phyloP scores from a whole-genome alignment of 257 asterid genomes.

The Solanum appendiculatum region DNA sequence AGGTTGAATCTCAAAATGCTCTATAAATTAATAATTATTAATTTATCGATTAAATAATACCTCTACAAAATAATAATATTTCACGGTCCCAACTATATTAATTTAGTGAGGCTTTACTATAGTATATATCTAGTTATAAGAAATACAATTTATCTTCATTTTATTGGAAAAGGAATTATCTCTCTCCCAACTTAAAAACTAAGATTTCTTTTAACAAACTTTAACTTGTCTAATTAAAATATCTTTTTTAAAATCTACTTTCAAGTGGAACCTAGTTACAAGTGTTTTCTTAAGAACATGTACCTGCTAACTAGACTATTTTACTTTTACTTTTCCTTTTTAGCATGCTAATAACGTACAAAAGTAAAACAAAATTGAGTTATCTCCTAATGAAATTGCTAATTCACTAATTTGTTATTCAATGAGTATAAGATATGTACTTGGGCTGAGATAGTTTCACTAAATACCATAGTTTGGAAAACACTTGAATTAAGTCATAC shows the following conservation, averaged over 20 bases:
- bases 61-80: too few relatives aligned
- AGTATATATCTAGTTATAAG: neutral
- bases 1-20: too few relatives aligned
- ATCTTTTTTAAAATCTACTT: neutral
- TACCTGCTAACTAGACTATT: neutral
- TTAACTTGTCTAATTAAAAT: neutral
- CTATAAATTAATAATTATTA: too few relatives aligned
- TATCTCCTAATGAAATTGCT: neutral
- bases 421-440: neutral
- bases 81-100: too few relatives aligned
- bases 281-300: neutral
- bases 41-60: too few relatives aligned
- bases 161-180: too few relatives aligned
- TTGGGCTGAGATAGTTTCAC: neutral
- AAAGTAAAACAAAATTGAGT: neutral
- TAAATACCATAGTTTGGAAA: neutral
- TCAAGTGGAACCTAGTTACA: neutral
- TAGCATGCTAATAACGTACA: neutral
- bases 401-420: neutral
- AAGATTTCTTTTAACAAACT: too few relatives aligned
- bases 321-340: too few relatives aligned
- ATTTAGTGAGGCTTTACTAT: too few relatives aligned
- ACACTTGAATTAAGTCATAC: too few relatives aligned
- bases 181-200: too few relatives aligned
- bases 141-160: neutral